phyloP scores from a whole-genome alignment of 1,139 yeast genomes.

The Yamadazyma sp. region DNA sequence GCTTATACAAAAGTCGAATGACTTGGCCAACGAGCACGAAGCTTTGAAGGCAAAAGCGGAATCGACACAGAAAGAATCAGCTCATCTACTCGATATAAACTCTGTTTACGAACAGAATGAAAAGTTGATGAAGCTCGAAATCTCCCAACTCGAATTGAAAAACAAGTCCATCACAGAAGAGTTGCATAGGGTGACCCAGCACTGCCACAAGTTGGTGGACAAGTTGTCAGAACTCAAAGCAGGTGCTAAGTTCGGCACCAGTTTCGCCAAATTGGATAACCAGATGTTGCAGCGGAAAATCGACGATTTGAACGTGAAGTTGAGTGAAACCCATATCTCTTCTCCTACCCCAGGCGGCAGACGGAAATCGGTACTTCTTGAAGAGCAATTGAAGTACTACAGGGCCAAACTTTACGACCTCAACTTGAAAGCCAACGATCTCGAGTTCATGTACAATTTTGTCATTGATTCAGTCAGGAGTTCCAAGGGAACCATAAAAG shows the following conservation, averaged over 20 bases:
- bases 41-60: constrained; percentile 7
- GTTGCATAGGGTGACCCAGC: constrained; percentile 25
- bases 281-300: constrained; percentile 10
- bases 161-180: constrained; percentile 24
- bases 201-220: constrained; percentile 31
- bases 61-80: constrained; percentile 6
- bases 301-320: constrained; percentile 12
- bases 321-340: constrained; percentile 10
- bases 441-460: constrained; percentile 52
- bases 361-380: constrained; percentile 11
- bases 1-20: constrained; percentile 4
- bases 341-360: constrained; percentile 10
- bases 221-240: constrained; percentile 25
- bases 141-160: constrained; percentile 21
- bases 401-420: constrained; percentile 40
- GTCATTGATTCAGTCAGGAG: constrained; percentile 46
- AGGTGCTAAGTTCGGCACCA: constrained; percentile 5
- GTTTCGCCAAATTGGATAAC: constrained; percentile 5
- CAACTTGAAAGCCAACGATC: constrained; percentile 44
- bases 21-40: constrained; percentile 14
- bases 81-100: constrained; percentile 12
- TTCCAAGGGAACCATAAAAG: constrained; percentile 37
- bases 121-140: constrained; percentile 21
- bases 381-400: constrained; percentile 32
- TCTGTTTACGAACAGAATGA: constrained; percentile 18